phyloP scores from a whole-genome alignment of 1,284 basidiomycete species.

The Xerocomus amazonicus region DNA sequence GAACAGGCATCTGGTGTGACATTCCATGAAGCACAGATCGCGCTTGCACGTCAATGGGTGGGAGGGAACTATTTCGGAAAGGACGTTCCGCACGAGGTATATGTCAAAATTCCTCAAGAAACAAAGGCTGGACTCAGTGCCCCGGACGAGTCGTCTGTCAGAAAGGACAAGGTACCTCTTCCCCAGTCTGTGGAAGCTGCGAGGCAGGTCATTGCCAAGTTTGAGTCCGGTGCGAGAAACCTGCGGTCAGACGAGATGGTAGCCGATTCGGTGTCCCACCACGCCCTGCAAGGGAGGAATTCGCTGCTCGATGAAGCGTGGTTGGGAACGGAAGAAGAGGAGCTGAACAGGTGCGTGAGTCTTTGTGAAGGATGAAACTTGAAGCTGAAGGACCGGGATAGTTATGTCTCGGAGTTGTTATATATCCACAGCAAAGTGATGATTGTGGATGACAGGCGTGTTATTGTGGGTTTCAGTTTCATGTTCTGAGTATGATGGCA shows the following conservation, averaged over 20 bases:
- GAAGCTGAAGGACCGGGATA: constrained; percentile 26
- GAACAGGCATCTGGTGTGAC: constrained; percentile 73
- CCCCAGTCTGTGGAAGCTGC: constrained; percentile 68
- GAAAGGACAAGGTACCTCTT: constrained; percentile 60
- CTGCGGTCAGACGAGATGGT: constrained; percentile 59
- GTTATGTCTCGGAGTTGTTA: constrained; percentile 78
- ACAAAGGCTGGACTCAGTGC: constrained; percentile 40
- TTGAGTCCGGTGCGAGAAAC: constrained; percentile 58
- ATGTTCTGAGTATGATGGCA: not conserved
- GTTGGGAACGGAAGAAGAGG: constrained; percentile 80
- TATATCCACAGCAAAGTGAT: constrained; percentile 85
- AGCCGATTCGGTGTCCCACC: constrained; percentile 74
- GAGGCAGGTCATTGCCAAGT: constrained; percentile 56
- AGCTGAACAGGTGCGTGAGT: constrained; percentile 64
- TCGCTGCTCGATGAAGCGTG: constrained; percentile 70
- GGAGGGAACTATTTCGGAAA: constrained; percentile 43
- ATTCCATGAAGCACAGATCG: constrained; percentile 84
- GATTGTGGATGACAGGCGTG: constrained; percentile 88
- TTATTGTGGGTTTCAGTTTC: constrained; percentile 59
- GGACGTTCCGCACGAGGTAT: constrained; percentile 49
- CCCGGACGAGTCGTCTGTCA: constrained; percentile 49
- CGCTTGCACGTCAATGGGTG: constrained; percentile 80
- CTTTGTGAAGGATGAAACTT: constrained; percentile 1
- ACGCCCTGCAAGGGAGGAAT: constrained; percentile 63
- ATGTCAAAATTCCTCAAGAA: constrained; percentile 47